Evolutionary conservation across 805 yeast genomes (phyloP), one percentile per base, ranked within the genome.

Genomic region (Ogataea paraovalis): DNA sequence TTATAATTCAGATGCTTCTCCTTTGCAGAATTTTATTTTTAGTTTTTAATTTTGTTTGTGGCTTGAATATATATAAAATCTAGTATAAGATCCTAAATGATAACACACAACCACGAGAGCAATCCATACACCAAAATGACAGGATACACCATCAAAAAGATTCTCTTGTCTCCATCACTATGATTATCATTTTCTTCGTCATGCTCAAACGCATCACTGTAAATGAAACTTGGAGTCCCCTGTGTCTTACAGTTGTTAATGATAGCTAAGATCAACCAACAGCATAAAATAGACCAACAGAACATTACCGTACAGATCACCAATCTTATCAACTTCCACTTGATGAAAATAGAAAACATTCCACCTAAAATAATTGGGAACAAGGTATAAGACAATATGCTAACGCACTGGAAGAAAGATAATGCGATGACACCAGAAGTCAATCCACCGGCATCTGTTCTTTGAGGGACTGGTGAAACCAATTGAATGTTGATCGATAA

Each of bases 341-440:
- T 60, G 37, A 79, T 52, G 5, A 76, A 60, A 2, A 76, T 66
- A 42, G 79, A 70, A 16, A 74, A 42, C 9, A 78, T 42, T 3
- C 74, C 78, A 3, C 83, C 82, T 8, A 74, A 52, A 2, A 74
- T 70, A 23, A 79, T 69, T 2, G 84, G 84, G 57, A 79, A 79
- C 64, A 77, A 62, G 22, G 80, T 71, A 62, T 79, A 79, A 2
- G 82, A 79, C 13, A 78, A 66, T 23, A 82, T 79, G 59, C 80
- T 73, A 27, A 79, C 66, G 43, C 83, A 79, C 37, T 79, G 78
- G 68, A 78, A 70, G 47, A 78, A 76, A 2, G 81, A 75, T 23
- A 79, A 69, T 34, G 72, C 73, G 27, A 68, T 57, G 3, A 65
- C 61, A 9, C 69, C 69, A 5, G 61, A 53, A 3, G 68, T 58